These are phyloP conservation scores for Talaromyces sp. DNA, from an alignment of 2,329 filamentous ascomycete species.

Conservation along the genomic window DNA sequence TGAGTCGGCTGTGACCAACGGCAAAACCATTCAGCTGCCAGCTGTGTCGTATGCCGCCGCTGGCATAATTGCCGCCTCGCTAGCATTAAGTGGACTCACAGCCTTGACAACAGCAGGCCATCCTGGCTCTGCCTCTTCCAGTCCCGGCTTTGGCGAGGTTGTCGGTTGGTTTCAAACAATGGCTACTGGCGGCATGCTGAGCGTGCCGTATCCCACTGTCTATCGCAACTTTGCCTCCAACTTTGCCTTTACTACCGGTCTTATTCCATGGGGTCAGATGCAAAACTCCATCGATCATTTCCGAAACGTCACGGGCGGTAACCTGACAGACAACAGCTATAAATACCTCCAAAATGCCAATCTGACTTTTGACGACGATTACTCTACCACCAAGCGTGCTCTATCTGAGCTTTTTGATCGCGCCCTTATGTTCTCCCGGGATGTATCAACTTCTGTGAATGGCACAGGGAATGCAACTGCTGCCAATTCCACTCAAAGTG, in stretches of 20 bases:
- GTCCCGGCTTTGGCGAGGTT: slow-evolving; percentile 80
- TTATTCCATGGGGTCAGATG: slow-evolving; percentile 77
- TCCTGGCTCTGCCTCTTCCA: slow-evolving; percentile 59
- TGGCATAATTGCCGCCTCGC: slow-evolving; percentile 77
- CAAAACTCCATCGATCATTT: slow-evolving; percentile 81
- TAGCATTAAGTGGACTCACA: slow-evolving; percentile 66
- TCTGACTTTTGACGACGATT: slow-evolving; percentile 59
- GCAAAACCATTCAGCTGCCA: slow-evolving; percentile 70
- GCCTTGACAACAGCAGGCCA: slow-evolving; percentile 59
- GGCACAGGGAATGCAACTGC: slow-evolving; percentile 29
- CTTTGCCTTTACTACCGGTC: slow-evolving; percentile 83
- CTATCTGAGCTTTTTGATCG: slow-evolving; percentile 39
- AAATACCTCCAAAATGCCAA: slow-evolving; percentile 69
- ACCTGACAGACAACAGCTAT: slow-evolving; percentile 75
- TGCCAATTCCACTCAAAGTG: slow-evolving; percentile 26
- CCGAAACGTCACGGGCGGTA: slow-evolving; percentile 73
- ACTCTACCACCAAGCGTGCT: slow-evolving; percentile 52
- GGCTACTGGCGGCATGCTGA: slow-evolving; percentile 94
- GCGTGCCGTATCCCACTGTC: slow-evolving; percentile 77
- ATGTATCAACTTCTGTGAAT: slow-evolving; percentile 38
- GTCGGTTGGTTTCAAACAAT: slow-evolving; percentile 89
- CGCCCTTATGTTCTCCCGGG: slow-evolving; percentile 50
- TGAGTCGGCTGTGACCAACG: slow-evolving; percentile 74
- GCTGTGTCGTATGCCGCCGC: slow-evolving; percentile 79
- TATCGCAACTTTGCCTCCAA: slow-evolving; percentile 90